These are phyloP conservation scores for Penicillium paxilli DNA, from an alignment of 495 filamentous ascomycete species.

Conservation along the genomic window DNA sequence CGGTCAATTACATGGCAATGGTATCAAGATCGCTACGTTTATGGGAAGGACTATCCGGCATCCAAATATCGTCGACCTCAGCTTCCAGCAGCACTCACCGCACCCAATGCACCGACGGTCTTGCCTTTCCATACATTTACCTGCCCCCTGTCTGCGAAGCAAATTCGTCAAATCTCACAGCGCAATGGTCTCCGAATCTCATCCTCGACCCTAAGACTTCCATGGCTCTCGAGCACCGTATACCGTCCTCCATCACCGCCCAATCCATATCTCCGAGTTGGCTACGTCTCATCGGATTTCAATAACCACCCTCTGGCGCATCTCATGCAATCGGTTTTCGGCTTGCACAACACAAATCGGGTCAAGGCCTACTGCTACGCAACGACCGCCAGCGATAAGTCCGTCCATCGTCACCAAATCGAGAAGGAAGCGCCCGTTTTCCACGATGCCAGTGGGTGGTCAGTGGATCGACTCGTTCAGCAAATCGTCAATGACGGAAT, in stretches of 20 bases:
- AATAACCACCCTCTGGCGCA: conserved; percentile 98
- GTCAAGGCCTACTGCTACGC: conserved; percentile 94
- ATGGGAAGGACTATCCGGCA: conserved; percentile 53
- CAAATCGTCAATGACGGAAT: conserved; percentile 93
- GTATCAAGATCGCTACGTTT: conserved; percentile 83
- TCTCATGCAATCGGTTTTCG: conserved; percentile 98
- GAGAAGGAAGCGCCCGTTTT: conserved; percentile 93
- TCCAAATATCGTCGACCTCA: conserved; percentile 71
- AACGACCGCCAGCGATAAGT: conserved; percentile 91
- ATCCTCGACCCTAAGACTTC: conserved; percentile 76
- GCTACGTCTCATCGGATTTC: conserved; percentile 97
- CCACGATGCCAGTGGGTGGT: conserved; percentile 83
- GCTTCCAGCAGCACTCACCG: conserved; percentile 70
- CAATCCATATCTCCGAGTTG: conserved; percentile 78
- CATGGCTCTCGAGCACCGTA: conserved; percentile 82
- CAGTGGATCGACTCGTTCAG: conserved; percentile 78
- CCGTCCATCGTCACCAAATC: conserved; percentile 89
- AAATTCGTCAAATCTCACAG: conserved; percentile 94
- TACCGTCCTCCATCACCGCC: conserved; percentile 85
- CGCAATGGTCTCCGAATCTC: conserved; percentile 93
- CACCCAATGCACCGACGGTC: conserved; percentile 91
- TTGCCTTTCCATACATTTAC: conserved; percentile 99
- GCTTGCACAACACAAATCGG: conserved; percentile 71
- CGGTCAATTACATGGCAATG: conserved; percentile 76
- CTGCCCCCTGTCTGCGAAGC: conserved; percentile 87